Percentiles rank a stretch among this genome's conserved stretches.
Conservation (phyloP, 2,329 filamentous ascomycete species). For the Xylariaceae sp. region DNA sequence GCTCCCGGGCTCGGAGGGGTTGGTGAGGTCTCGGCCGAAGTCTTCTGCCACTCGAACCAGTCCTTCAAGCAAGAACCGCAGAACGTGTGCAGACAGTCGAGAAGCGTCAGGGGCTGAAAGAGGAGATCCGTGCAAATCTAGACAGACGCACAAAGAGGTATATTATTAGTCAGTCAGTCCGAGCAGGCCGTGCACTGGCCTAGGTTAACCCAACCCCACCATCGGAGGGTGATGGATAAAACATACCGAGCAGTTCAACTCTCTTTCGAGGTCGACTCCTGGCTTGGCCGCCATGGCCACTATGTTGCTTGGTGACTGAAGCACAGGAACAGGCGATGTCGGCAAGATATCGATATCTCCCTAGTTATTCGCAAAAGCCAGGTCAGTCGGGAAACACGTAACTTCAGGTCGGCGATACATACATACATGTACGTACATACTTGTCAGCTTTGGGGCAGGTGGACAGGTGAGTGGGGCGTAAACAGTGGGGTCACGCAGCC, state of each 20-base stretch:
- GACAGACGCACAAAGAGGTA: constrained; percentile 11
- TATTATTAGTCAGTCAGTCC: constrained; percentile 7
- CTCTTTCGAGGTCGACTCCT: constrained; percentile 75
- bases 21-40: constrained; percentile 47
- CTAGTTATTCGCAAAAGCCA: too few relatives aligned
- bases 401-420: too few relatives aligned
- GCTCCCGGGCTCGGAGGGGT: constrained; percentile 43
- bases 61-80: constrained; percentile 93
- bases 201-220: constrained; percentile 2
- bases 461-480: too few relatives aligned
- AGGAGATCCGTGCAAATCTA: constrained; percentile 96
- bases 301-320: too few relatives aligned
- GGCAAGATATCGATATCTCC: too few relatives aligned
- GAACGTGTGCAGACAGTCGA: constrained; percentile 93
- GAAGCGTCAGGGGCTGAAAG: constrained; percentile 82
- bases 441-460: too few relatives aligned
- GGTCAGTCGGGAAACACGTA: too few relatives aligned
- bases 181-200: not conserved
- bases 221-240: constrained; percentile 11
- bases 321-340: not conserved
- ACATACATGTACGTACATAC: too few relatives aligned
- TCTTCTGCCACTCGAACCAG: constrained; percentile 83
- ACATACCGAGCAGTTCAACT: constrained; percentile 84
- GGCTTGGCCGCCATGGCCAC: constrained; percentile 42
- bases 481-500: too few relatives aligned